These are phyloP conservation scores for Canariomyces notabilis DNA, from an alignment of 2,329 filamentous ascomycete genomes.

Conservation along the genomic window DNA sequence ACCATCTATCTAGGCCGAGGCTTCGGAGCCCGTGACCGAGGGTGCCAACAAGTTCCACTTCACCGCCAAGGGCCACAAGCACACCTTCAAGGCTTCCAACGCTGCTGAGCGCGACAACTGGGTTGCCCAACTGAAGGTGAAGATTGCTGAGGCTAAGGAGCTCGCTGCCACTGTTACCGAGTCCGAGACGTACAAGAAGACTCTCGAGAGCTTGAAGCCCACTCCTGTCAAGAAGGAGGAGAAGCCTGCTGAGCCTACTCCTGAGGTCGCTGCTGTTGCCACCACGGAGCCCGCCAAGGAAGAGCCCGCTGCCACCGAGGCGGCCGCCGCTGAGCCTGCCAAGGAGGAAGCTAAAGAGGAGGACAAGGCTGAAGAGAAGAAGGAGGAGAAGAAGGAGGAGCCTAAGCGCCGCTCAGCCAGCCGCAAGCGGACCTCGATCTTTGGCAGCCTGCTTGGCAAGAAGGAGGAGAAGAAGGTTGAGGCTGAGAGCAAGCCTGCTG, in stretches of 20 bases:
- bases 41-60: constrained; percentile 80
- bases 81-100: constrained; percentile 79
- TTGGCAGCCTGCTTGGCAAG: constrained; percentile 49
- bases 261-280: constrained; percentile 30
- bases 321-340: constrained; percentile 31
- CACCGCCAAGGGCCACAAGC: constrained; percentile 81
- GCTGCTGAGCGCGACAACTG: constrained; percentile 83
- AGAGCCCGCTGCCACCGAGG: constrained; percentile 33
- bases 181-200: constrained; percentile 83
- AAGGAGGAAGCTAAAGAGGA: constrained; percentile 45
- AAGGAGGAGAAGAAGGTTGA: constrained; percentile 43
- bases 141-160: constrained; percentile 80
- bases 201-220: constrained; percentile 65
- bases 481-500: constrained; percentile 31
- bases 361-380: constrained; percentile 41
- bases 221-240: constrained; percentile 41
- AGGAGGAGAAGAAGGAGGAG: constrained; percentile 44
- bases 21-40: constrained; percentile 67
- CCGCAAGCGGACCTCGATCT: constrained; percentile 62
- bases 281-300: constrained; percentile 32
- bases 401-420: constrained; percentile 59
- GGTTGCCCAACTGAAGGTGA: constrained; percentile 77
- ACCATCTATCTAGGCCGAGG: constrained; percentile 43
- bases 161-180: constrained; percentile 66
- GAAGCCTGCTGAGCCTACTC: constrained; percentile 36